Evolutionary conservation across 495 filamentous ascomycete genomes (phyloP).

Genomic region (Paragyromitra xinjiangensis): DNA sequence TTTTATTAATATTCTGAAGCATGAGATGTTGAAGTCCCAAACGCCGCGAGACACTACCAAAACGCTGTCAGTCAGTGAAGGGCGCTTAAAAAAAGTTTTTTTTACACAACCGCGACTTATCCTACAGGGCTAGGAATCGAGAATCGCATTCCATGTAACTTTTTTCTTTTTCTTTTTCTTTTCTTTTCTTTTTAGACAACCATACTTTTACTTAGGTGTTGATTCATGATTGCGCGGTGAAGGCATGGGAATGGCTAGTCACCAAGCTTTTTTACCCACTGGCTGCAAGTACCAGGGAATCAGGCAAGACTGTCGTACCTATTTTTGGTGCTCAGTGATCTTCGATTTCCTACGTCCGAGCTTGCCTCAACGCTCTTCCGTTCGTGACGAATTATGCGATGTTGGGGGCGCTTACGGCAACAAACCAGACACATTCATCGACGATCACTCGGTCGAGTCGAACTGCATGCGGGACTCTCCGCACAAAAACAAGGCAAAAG

Average conservation of each 20-base stretch:
- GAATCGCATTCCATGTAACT: not conserved
- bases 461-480: not conserved
- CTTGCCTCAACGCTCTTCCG: not conserved
- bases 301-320: not conserved
- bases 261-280: not conserved
- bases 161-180: not conserved
- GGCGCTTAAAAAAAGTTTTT: not conserved
- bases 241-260: not conserved
- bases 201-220: not conserved
- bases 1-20: not conserved
- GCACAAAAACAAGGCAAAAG: not conserved
- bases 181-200: not conserved
- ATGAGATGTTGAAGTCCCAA: not conserved
- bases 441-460: conserved; percentile 9
- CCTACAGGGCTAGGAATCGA: not conserved
- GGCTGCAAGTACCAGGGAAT: not conserved
- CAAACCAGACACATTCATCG: conserved; percentile 3
- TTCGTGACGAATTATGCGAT: not conserved
- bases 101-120: not conserved
- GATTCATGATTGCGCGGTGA: not conserved
- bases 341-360: not conserved
- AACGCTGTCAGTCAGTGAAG: not conserved
- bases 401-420: not conserved
- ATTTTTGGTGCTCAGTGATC: conserved; percentile 2
- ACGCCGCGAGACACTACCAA: not conserved